phyloP scores from a whole-genome alignment of 108 stramenopile genomes.

The Hondaea fermentalgiana region DNA sequence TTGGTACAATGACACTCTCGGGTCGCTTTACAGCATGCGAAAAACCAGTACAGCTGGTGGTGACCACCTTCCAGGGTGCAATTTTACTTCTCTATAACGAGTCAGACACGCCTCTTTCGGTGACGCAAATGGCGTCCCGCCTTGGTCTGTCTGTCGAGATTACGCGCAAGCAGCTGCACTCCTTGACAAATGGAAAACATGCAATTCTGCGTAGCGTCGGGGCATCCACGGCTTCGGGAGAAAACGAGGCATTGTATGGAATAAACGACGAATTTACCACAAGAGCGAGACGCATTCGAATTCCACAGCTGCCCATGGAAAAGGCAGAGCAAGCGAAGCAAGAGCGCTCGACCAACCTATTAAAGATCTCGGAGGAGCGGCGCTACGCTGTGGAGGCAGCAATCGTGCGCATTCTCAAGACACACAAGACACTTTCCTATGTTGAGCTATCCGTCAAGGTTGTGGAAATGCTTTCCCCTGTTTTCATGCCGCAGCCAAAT shows the following conservation, averaged over 20 bases:
- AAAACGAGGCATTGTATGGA: constrained; percentile 52
- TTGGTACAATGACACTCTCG: constrained; percentile 84
- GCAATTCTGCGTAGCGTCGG: constrained; percentile 75
- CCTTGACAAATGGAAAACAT: constrained; percentile 88
- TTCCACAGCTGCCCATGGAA: constrained; percentile 63
- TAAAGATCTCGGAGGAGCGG: constrained; percentile 80
- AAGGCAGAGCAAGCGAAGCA: neutral
- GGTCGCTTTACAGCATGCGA: constrained; percentile 17
- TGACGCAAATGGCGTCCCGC: constrained; percentile 56
- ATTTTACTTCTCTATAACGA: constrained; percentile 69
- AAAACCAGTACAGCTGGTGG: constrained; percentile 65
- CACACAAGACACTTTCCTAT: constrained; percentile 88
- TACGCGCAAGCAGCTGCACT: constrained; percentile 88
- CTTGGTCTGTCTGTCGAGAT: constrained; percentile 73
- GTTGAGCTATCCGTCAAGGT: constrained; percentile 92
- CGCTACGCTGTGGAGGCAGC: constrained; percentile 92
- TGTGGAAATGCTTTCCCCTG: constrained; percentile 75
- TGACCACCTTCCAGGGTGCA: constrained; percentile 88
- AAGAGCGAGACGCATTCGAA: constrained; percentile 84
- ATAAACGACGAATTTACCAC: constrained; percentile 76
- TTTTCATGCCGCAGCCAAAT: constrained; percentile 91
- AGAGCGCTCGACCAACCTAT: neutral
- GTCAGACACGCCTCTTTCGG: constrained; percentile 49
- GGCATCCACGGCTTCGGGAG: constrained; percentile 20
- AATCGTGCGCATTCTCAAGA: constrained; percentile 99